Evolutionary conservation across 2,329 filamentous ascomycete species (phyloP).

Genomic region (Cladobotryum protrusum): DNA sequence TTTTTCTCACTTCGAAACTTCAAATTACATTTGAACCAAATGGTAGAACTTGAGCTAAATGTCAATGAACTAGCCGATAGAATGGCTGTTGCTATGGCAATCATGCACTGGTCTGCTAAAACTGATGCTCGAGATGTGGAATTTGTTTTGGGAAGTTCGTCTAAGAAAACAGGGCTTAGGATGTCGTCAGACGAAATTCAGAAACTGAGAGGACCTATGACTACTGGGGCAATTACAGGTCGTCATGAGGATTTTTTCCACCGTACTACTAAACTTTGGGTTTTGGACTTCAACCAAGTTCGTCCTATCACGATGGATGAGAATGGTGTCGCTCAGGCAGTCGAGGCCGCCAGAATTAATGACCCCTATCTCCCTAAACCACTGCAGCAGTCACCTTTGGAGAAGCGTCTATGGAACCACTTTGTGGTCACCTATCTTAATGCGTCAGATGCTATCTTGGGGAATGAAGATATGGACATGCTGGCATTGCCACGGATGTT

Average conservation of each 20-base stretch:
- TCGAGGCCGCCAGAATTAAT: conserved; percentile 17
- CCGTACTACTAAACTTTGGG: conserved; percentile 19
- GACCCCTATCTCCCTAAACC: conserved; percentile 20
- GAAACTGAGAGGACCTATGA: not conserved
- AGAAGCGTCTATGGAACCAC: conserved; percentile 10
- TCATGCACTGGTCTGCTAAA: conserved; percentile 26
- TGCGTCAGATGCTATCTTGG: not conserved
- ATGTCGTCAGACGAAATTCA: not conserved
- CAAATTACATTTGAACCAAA: conserved; percentile 26
- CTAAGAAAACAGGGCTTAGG: not conserved
- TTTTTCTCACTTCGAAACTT: conserved; percentile 27
- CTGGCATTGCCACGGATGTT: conserved; percentile 3
- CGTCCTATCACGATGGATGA: conserved; percentile 16
- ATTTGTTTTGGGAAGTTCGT: conserved; percentile 25
- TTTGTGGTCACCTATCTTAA: conserved; percentile 9
- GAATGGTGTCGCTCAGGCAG: conserved; percentile 14
- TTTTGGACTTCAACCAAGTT: conserved; percentile 28
- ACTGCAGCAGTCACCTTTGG: not conserved
- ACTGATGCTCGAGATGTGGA: conserved; percentile 26
- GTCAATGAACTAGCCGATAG: conserved; percentile 13
- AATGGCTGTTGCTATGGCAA: conserved; percentile 23
- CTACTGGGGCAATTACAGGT: not conserved
- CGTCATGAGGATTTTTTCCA: conserved; percentile 8
- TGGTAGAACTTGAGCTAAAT: conserved; percentile 19
- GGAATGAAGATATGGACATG: not conserved